These are phyloP conservation scores for Albophoma yamanashiensis DNA, from an alignment of 2,329 filamentous ascomycete species.

Conservation along the genomic window DNA sequence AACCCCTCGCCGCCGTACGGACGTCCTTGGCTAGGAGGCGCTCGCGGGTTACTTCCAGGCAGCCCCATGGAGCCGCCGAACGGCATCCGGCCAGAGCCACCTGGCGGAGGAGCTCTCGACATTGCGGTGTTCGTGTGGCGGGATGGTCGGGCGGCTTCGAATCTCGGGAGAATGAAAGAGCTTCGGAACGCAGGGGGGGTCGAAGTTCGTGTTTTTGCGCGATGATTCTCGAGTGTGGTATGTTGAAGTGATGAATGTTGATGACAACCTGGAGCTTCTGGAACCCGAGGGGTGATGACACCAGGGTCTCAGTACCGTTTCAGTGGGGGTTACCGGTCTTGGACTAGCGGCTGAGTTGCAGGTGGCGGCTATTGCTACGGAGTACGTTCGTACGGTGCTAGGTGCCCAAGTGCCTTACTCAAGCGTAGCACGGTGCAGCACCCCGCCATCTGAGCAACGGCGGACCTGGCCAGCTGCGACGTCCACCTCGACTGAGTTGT, in stretches of 20 bases:
- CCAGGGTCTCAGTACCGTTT: constrained; percentile 2
- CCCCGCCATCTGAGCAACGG: not conserved
- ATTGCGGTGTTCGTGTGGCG: constrained; percentile 10
- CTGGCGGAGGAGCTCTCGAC: constrained; percentile 18
- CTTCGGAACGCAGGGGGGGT: not conserved
- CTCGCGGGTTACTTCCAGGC: constrained; percentile 17
- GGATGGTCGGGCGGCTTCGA: not conserved
- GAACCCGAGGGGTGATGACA: not conserved
- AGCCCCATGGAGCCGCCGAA: constrained; percentile 14
- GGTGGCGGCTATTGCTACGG: too few species aligned
- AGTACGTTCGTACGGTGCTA: too few species aligned
- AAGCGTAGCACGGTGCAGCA: too few species aligned
- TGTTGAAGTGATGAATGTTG: not conserved
- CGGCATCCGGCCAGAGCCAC: constrained; percentile 12
- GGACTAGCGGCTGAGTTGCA: constrained; percentile 1
- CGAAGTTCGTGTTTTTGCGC: too few species aligned
- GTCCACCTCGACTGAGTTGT: not conserved
- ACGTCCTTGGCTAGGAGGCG: constrained; percentile 10
- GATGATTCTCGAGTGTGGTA: not conserved
- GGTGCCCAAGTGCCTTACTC: too few species aligned
- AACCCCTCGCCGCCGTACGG: constrained; percentile 11
- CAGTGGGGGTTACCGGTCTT: not conserved
- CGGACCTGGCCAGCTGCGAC: not conserved
- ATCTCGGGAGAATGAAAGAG: too few species aligned
- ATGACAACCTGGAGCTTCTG: constrained; percentile 4